phyloP scores from a whole-genome alignment of 345 rosid species.

The Stellera chamaejasme region DNA sequence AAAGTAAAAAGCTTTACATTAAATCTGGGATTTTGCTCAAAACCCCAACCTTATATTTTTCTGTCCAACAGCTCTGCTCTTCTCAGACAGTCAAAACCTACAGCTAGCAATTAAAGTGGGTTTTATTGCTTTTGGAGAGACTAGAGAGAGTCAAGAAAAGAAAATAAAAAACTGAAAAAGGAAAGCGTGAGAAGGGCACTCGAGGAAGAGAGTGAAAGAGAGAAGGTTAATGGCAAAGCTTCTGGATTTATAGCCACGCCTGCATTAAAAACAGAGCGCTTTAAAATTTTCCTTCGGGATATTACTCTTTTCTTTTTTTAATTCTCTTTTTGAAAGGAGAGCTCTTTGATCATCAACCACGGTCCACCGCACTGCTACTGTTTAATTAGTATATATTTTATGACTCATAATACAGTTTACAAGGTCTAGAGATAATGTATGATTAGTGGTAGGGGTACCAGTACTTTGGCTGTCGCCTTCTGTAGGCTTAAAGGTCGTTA shows the following conservation, averaged over 20 bases:
- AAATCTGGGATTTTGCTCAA: conserved; percentile 27
- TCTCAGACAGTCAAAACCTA: conserved; percentile 18
- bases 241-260: conserved; percentile 92
- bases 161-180: conserved; percentile 13
- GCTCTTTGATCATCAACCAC: conserved; percentile 92
- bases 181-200: conserved; percentile 11
- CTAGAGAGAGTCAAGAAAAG: conserved; percentile 16
- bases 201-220: conserved; percentile 27
- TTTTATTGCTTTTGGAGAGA: conserved; percentile 1
- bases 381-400: conserved; percentile 18
- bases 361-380: conserved; percentile 83
- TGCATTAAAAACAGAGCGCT: conserved; percentile 87
- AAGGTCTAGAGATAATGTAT: no score
- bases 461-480: no score
- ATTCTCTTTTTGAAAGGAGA: conserved; percentile 16
- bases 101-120: not conserved
- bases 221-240: conserved; percentile 29
- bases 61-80: conserved; percentile 20
- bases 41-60: conserved; percentile 21
- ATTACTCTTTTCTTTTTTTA: no score
- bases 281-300: not conserved
- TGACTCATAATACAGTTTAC: no score
- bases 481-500: no score
- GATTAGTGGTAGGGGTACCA: no score
- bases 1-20: conserved; percentile 17